Base-by-base conservation (phyloP, 345 rosid genomes). In the Angophora floribunda region DNA sequence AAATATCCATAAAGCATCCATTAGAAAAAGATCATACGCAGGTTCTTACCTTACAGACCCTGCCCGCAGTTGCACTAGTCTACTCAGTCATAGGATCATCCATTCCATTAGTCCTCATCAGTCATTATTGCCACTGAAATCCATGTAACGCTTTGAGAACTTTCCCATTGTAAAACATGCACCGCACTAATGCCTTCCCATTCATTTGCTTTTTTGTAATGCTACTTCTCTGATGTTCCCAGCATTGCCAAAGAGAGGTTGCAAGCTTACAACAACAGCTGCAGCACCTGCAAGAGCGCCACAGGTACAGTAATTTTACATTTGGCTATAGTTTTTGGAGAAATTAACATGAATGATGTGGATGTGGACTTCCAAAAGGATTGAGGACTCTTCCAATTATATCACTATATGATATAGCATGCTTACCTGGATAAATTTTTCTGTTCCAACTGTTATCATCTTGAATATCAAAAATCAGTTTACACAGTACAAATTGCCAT, bases 161-260 rank as follows among this genome's bases (percentile, higher is more conserved):
- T 75, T 75, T 44, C 82, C 9, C 82, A 41, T 41, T 75, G 49
- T 19, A 75, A 75, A 75, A 75, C 26, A 75, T 19, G 28, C 82
- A 75, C 4, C 13, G 22, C 28, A 9, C 7, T 75, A 75, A 41
- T 75, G 28, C 49, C 82, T 75, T 41, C 82, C 82, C 49, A 36
- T 75, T 41, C 82, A 36, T 36, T 36, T 9, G 36, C 7, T 75
- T 36, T 41, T 41, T 49, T 41, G 26, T 19, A 26, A 75, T 75
- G 26, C 82, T 19, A 75, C 82, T 41, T 75, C 14, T 75, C 82
- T 41, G 49, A 75, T 41, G 82, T 36, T 75, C 82, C 28, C 59
- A 91, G 92, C 89, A 67, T 63, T 87, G 92, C 89, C 89, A 91
- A 91, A 91, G 87, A 86, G 91, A 91, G 89, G 89, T 90, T 14